Conservation (phyloP, 306 rosid species). For the Corylus heterophylla region DNA sequence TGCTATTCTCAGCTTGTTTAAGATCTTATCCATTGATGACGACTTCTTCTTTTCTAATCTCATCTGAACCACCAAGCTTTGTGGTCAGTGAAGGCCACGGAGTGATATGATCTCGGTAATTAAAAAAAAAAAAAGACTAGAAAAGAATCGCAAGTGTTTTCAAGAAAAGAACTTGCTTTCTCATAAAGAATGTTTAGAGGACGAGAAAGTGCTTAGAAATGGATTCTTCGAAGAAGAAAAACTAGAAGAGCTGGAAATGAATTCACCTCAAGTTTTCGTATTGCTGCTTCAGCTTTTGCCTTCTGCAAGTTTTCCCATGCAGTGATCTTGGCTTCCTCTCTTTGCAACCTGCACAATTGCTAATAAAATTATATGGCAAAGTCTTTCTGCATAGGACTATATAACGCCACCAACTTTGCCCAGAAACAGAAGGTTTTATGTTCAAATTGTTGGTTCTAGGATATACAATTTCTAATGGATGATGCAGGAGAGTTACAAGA, state of each 20-base stretch:
- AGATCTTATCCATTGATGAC: constrained; percentile 76
- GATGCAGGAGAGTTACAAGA: not conserved
- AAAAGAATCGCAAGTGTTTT: not conserved
- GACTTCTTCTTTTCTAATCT: constrained; percentile 81
- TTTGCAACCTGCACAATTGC: constrained; percentile 48
- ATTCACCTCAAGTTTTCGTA: constrained; percentile 78
- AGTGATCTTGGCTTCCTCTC: constrained; percentile 81
- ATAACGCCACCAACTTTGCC: not conserved
- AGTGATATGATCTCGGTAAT: not conserved
- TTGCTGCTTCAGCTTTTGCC: constrained; percentile 88
- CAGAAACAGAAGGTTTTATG: not conserved
- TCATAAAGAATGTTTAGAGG: not conserved
- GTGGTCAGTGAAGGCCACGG: constrained; percentile 15
- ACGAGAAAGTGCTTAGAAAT: not conserved
- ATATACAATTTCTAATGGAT: not conserved
- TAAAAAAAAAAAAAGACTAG: not conserved
- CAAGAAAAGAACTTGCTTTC: not conserved
- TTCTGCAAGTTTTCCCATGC: constrained; percentile 94
- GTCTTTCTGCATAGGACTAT: not conserved
- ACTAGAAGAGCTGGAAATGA: not conserved
- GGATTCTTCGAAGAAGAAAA: not conserved
- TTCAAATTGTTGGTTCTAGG: not conserved
- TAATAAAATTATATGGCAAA: not conserved
- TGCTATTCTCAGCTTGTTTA: constrained; percentile 68
- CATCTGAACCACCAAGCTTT: constrained; percentile 58